phyloP scores from a whole-genome alignment of 371 early-diverging fungal genomes.

The Mortierella sp. region DNA sequence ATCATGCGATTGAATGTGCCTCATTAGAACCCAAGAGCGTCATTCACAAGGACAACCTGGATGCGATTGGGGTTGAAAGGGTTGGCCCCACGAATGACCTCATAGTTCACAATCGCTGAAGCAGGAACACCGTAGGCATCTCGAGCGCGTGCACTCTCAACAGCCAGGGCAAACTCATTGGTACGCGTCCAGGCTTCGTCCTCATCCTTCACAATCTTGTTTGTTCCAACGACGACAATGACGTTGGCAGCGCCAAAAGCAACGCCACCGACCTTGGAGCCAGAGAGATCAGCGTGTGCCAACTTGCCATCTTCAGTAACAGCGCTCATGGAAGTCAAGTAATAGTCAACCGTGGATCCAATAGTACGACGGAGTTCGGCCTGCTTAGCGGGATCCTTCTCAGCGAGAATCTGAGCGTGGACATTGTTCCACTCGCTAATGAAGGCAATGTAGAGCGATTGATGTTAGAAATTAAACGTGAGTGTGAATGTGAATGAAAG shows the following conservation, averaged over 20 bases:
- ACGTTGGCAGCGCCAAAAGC: conserved; percentile 50
- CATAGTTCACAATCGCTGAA: conserved; percentile 44
- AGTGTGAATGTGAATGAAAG: background rate
- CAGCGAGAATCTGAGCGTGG: conserved; percentile 43
- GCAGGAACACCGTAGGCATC: conserved; percentile 53
- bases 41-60: conserved; percentile 55
- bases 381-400: conserved; percentile 45
- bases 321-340: conserved; percentile 45
- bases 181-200: conserved; percentile 48
- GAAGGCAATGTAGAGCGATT: background rate
- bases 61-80: conserved; percentile 52
- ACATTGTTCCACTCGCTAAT: conserved; percentile 52
- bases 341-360: conserved; percentile 51
- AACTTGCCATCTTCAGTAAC: conserved; percentile 52
- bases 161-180: conserved; percentile 42
- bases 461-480: background rate
- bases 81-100: conserved; percentile 37
- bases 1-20: too few species aligned
- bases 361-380: conserved; percentile 45
- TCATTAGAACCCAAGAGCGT: conserved; percentile 54
- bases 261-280: conserved; percentile 54
- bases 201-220: conserved; percentile 58
- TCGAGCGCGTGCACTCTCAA: conserved; percentile 56
- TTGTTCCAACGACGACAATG: conserved; percentile 53
- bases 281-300: conserved; percentile 49